phyloP scores from a whole-genome alignment of 768 basidiomycete genomes.

The Panus rudis region DNA sequence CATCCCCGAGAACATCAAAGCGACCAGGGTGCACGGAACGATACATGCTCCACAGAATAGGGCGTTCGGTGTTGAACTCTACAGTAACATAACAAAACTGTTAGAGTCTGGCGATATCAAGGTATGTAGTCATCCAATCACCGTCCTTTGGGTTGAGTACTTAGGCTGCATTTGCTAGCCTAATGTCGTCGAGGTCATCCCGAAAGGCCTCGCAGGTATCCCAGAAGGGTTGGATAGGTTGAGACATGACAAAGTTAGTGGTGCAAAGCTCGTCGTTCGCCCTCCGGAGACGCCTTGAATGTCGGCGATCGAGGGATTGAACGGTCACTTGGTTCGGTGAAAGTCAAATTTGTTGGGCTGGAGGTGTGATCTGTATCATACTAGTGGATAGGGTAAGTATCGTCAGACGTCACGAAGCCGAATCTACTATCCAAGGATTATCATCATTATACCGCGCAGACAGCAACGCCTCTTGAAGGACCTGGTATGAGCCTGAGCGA shows the following conservation, averaged over 20 bases:
- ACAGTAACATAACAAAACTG: constrained; percentile 13
- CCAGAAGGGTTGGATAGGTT: constrained; percentile 30
- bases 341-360: too few species aligned
- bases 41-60: constrained; percentile 11
- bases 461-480: too few species aligned
- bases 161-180: constrained; percentile 30
- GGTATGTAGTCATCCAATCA: constrained; percentile 10
- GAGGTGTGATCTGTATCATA: too few species aligned
- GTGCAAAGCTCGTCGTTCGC: constrained; percentile 13
- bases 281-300: constrained; percentile 13
- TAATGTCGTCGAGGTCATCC: constrained; percentile 35
- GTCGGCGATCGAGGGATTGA: too few species aligned
- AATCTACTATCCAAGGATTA: too few species aligned
- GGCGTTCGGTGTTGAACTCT: constrained; percentile 12
- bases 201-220: constrained; percentile 33
- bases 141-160: too few species aligned
- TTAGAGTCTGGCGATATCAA: constrained; percentile 17
- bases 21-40: constrained; percentile 10
- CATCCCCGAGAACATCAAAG: constrained; percentile 11
- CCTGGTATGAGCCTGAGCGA: too few species aligned
- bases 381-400: too few species aligned
- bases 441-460: too few species aligned
- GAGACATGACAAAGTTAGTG: constrained; percentile 21
- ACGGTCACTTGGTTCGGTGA: too few species aligned
- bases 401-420: too few species aligned